phyloP scores from a whole-genome alignment of 768 basidiomycete genomes.

The Phaeolepiota aurea region DNA sequence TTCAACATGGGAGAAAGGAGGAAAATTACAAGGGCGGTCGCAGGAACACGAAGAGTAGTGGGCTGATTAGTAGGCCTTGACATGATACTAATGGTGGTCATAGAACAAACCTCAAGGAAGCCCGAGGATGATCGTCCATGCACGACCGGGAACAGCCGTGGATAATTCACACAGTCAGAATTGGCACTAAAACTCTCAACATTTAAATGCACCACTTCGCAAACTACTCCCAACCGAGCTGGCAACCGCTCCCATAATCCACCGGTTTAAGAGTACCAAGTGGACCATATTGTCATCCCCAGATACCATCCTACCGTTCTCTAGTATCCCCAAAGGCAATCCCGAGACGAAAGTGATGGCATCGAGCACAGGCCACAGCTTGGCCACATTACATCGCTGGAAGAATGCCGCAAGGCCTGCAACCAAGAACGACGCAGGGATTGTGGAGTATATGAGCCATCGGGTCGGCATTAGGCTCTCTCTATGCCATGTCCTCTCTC shows the following conservation, averaged over 20 bases:
- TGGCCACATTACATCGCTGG: conserved; percentile 2
- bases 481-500: conserved; percentile 13
- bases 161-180: too few relatives aligned
- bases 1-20: not conserved
- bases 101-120: too few relatives aligned
- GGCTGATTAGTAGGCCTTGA: too few relatives aligned
- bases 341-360: conserved; percentile 16
- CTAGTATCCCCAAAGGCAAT: conserved; percentile 16
- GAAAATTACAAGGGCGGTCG: not conserved
- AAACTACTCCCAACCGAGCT: conserved; percentile 14
- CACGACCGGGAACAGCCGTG: too few relatives aligned
- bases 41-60: not conserved
- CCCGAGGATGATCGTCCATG: too few relatives aligned
- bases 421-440: conserved; percentile 10
- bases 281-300: conserved; percentile 16
- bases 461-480: conserved; percentile 12
- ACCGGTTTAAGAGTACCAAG: conserved; percentile 15
- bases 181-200: not conserved
- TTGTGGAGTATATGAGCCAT: conserved; percentile 11
- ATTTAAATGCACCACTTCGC: too few relatives aligned
- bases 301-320: conserved; percentile 15
- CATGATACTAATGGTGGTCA: too few relatives aligned
- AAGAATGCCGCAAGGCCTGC: conserved; percentile 12
- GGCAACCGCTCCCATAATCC: conserved; percentile 19
- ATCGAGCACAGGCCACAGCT: conserved; percentile 18